Evolutionary conservation across 2,329 filamentous ascomycete genomes (phyloP).

Genomic region (Exserohilum rostratum): DNA sequence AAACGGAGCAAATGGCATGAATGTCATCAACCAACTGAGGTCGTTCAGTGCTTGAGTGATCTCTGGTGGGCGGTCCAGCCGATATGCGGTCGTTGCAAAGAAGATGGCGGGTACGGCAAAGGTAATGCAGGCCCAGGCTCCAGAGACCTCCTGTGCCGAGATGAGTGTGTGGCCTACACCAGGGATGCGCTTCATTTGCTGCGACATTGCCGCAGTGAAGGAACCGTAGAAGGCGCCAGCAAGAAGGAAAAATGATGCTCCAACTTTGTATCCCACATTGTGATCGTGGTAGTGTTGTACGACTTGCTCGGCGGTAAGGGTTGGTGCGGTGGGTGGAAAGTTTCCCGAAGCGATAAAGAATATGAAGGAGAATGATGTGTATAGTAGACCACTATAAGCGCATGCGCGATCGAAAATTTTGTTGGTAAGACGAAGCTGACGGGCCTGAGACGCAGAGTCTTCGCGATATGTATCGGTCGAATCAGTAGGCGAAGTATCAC

Average conservation of each 20-base stretch:
- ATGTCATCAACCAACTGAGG: constrained; percentile 20
- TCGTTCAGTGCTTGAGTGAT: constrained; percentile 31
- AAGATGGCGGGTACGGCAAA: constrained; percentile 25
- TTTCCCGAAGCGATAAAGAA: constrained; percentile 21
- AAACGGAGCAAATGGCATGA: constrained; percentile 18
- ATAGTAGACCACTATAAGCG: constrained; percentile 15
- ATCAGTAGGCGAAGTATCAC: too few relatives aligned
- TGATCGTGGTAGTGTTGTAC: constrained; percentile 16
- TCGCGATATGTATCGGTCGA: neutral
- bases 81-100: constrained; percentile 25
- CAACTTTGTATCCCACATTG: constrained; percentile 12
- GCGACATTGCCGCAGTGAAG: constrained; percentile 25
- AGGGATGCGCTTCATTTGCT: constrained; percentile 30
- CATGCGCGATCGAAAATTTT: constrained; percentile 14
- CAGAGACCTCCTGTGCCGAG: constrained; percentile 20
- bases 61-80: constrained; percentile 22
- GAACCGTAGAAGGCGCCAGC: constrained; percentile 27
- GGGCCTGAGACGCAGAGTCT: neutral
- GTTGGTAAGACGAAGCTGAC: neutral
- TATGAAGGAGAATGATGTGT: constrained; percentile 17
- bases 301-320: constrained; percentile 6
- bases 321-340: constrained; percentile 13
- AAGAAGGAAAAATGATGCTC: constrained; percentile 16
- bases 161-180: constrained; percentile 15
- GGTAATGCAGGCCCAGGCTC: constrained; percentile 19